phyloP scores from a whole-genome alignment of 805 yeast genomes.

The Sporopachydermia lactativora region DNA sequence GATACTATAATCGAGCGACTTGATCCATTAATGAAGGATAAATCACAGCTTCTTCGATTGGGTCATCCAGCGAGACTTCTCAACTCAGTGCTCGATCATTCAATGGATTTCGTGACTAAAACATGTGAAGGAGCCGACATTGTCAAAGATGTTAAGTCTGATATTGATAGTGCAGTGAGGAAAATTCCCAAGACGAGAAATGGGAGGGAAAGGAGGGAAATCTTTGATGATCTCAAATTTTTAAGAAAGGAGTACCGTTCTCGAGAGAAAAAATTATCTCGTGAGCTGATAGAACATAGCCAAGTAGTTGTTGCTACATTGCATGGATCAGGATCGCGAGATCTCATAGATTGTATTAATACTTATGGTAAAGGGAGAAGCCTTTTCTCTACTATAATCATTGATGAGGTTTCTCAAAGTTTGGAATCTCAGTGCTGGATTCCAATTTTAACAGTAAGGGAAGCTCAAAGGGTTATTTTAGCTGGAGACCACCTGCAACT shows the following conservation, averaged over 20 bases:
- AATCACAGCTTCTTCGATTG: constrained; percentile 47
- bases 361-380: constrained; percentile 17
- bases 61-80: constrained; percentile 91
- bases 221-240: constrained; percentile 55
- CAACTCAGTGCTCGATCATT: constrained; percentile 46
- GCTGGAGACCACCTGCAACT: constrained; percentile 93
- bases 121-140: constrained; percentile 44
- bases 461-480: constrained; percentile 44
- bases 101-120: constrained; percentile 59
- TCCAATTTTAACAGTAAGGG: constrained; percentile 57
- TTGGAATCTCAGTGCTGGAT: constrained; percentile 96
- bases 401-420: constrained; percentile 92
- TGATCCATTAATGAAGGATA: constrained; percentile 26
- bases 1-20: constrained; percentile 82
- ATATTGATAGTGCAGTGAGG: constrained; percentile 46
- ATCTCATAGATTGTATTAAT: constrained; percentile 39
- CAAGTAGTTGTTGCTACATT: constrained; percentile 70
- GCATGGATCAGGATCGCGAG: constrained; percentile 76
- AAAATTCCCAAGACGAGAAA: constrained; percentile 46
- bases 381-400: constrained; percentile 66
- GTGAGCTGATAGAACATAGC: constrained; percentile 42
- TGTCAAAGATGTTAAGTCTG: constrained; percentile 51
- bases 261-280: constrained; percentile 51
- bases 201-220: constrained; percentile 47
- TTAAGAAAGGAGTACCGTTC: constrained; percentile 54